Evolutionary conservation across 1,284 basidiomycete genomes (phyloP), one percentile per base, ranked within the genome.

Genomic region (Pterulicium gracile): DNA sequence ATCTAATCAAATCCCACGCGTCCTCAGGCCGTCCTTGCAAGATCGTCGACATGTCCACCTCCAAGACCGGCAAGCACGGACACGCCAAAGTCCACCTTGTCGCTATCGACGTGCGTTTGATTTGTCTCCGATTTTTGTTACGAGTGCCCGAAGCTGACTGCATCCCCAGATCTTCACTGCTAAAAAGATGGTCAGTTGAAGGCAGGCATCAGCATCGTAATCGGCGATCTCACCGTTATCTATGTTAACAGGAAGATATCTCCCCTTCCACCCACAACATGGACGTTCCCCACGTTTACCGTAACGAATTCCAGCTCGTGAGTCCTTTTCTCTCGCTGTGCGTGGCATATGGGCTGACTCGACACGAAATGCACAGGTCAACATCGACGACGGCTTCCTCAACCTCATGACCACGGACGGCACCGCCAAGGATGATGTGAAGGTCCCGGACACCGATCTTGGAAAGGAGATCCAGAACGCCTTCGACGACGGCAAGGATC

Each of bases 71-170:
- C 56, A 93, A 93, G 82, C 95, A 98, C 78, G 95, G 95, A 62
- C 96, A 98, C 77, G 95, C 96, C 69, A 98, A 98, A 75, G 95
- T 98, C 64, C 92, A 98, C 73, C 79, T 98, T 57, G 81, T 98
- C 61, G 96, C 84, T 65, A 88, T 88, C 64, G 96, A 98, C 74
- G 94, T 94, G 63, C 58, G 88, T 77, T 41, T 44, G 43, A 21
- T 36, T 48, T 44, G 27, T 44, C 45, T 24, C 17, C 19, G 46
- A 44, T 32, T 49, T 44, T 19, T 43, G 35, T 46, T 36, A 48
- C 49, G 47, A 35, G 20, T 42, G 42, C 48, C 46, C 47, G 47
- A 19, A 47, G 55, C 36, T 40, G 45, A 41, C 39, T 41, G 10
- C 18, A 7, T 41, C 10, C 27, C 4, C 56, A 93, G 91, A 95